Conservation (phyloP, 176 grass and related monocot genomes). For the Oryza glumipatula region DNA sequence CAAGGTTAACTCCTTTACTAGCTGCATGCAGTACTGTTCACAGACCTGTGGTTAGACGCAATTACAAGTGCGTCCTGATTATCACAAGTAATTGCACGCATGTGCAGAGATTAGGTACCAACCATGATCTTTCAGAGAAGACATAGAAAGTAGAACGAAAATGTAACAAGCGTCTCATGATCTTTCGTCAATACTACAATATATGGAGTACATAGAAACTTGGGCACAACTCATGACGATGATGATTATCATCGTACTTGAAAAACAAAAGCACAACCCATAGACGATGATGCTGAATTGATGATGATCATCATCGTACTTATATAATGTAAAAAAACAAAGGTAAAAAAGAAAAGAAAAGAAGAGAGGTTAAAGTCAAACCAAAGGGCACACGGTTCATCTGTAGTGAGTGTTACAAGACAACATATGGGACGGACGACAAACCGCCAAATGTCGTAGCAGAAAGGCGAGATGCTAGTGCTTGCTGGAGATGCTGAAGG, state of each 20-base stretch:
- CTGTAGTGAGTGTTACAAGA: constrained; percentile 30
- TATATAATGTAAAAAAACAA: not conserved
- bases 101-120: not conserved
- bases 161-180: not conserved
- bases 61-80: not conserved
- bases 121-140: too few relatives aligned
- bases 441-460: too few relatives aligned
- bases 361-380: not conserved
- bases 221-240: not conserved
- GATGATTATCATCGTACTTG: not conserved
- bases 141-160: not conserved
- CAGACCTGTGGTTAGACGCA: too few relatives aligned
- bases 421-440: not conserved
- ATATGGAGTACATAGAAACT: not conserved
- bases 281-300: not conserved
- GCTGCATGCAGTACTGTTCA: not conserved
- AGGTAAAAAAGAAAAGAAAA: not conserved
- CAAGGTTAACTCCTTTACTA: not conserved
- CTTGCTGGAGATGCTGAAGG: constrained; percentile 74
- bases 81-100: not conserved
- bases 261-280: not conserved
- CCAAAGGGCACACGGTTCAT: not conserved
- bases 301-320: not conserved
- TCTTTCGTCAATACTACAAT: not conserved
- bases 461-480: constrained; percentile 21